phyloP scores from a whole-genome alignment of 768 basidiomycete genomes.

The Dictyophora rubrovolvata region DNA sequence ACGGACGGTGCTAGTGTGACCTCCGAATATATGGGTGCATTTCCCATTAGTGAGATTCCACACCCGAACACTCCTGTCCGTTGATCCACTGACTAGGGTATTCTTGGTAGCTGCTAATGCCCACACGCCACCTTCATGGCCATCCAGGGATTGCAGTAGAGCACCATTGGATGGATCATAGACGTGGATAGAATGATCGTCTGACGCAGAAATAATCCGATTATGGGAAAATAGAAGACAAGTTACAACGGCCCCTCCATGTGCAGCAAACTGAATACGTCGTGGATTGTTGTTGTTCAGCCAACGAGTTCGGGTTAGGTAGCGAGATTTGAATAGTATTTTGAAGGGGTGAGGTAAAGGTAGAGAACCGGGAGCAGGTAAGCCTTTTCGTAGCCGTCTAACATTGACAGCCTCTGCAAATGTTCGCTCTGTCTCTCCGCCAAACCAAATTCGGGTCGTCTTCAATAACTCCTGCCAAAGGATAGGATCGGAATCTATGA shows the following conservation, averaged over 20 bases:
- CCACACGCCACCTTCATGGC: conserved; percentile 96
- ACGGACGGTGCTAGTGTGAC: conserved; percentile 92
- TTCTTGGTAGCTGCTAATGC: conserved; percentile 85
- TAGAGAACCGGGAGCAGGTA: conserved; percentile 36
- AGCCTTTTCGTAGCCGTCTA: conserved; percentile 37
- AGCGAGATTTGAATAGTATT: conserved; percentile 84
- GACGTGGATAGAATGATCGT: conserved; percentile 94
- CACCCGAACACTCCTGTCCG: conserved; percentile 86
- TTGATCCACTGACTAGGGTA: conserved; percentile 83
- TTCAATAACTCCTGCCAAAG: conserved; percentile 85
- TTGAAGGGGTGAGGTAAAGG: conserved; percentile 83
- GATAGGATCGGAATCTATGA: conserved; percentile 83
- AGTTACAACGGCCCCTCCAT: conserved; percentile 86
- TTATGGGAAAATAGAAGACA: conserved; percentile 91
- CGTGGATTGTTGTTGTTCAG: conserved; percentile 60
- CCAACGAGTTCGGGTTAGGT: conserved; percentile 74
- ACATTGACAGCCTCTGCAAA: conserved; percentile 66
- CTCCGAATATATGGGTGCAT: conserved; percentile 90
- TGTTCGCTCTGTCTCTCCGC: conserved; percentile 70
- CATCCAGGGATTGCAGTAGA: conserved; percentile 63
- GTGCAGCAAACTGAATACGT: conserved; percentile 76
- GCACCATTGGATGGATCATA: conserved; percentile 82
- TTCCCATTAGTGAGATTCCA: conserved; percentile 76
- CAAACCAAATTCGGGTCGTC: conserved; percentile 81
- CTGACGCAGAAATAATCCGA: conserved; percentile 93